phyloP scores from a whole-genome alignment of 352 stramenopile genomes.

The Phytopythium montanum region DNA sequence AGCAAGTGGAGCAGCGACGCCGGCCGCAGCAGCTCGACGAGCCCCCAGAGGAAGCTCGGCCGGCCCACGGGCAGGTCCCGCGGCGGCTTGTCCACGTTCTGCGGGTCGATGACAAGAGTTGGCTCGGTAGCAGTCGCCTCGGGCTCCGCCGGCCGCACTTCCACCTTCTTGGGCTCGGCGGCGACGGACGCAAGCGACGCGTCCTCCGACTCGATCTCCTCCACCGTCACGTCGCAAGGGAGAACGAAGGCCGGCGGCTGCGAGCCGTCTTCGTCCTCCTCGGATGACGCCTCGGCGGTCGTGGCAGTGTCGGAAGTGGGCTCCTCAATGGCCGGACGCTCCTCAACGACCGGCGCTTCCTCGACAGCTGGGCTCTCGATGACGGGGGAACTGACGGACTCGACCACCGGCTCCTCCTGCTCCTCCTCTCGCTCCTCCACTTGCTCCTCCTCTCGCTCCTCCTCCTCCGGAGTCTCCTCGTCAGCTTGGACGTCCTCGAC shows the following conservation, averaged over 20 bases:
- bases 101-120: background rate
- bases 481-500: too few relatives aligned
- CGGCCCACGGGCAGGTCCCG: background rate
- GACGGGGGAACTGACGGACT: too few relatives aligned
- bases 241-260: background rate
- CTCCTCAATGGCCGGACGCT: background rate
- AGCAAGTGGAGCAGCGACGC: slow-evolving; percentile 29
- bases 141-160: background rate
- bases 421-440: too few relatives aligned
- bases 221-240: background rate
- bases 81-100: background rate
- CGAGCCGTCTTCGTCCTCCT: background rate
- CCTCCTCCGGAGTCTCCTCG: too few relatives aligned
- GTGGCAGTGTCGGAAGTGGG: background rate
- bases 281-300: background rate
- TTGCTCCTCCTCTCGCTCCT: too few relatives aligned
- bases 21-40: slow-evolving; percentile 14
- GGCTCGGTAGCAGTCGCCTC: background rate
- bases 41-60: background rate
- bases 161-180: slow-evolving; percentile 2
- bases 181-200: background rate
- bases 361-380: too few relatives aligned
- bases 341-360: too few relatives aligned
- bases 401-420: too few relatives aligned
- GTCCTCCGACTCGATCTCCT: background rate